Conservation (phyloP, 768 basidiomycete genomes). For the Collybia nuda region DNA sequence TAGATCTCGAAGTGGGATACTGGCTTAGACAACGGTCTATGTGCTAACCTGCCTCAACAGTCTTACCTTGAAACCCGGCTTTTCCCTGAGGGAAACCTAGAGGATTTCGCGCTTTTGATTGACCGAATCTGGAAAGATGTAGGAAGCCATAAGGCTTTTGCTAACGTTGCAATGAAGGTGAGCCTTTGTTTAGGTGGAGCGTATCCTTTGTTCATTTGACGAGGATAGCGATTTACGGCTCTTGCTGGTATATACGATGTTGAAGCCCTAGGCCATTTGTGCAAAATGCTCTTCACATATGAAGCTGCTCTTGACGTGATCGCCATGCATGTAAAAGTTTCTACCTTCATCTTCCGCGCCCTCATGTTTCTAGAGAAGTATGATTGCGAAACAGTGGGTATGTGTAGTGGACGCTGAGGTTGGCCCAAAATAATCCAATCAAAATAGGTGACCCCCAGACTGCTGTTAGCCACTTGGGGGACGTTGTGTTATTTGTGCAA, state of each 20-base stretch:
- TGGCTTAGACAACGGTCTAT: slow-evolving; percentile 2
- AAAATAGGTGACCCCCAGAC: slow-evolving; percentile 78
- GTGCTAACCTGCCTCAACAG: slow-evolving; percentile 27
- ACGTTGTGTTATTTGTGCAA: slow-evolving; percentile 77
- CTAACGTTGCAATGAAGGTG: slow-evolving; percentile 58
- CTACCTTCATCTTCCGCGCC: slow-evolving; percentile 62
- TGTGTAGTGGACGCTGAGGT: slow-evolving; percentile 18
- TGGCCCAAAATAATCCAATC: no score
- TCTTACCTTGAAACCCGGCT: slow-evolving; percentile 60
- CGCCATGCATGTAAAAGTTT: slow-evolving; percentile 64
- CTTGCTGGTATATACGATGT: slow-evolving; percentile 56
- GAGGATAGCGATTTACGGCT: slow-evolving; percentile 56
- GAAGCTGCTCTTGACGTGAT: slow-evolving; percentile 66
- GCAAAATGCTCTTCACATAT: slow-evolving; percentile 59
- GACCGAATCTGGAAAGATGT: slow-evolving; percentile 55
- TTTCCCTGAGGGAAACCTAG: slow-evolving; percentile 42
- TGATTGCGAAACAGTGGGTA: slow-evolving; percentile 81
- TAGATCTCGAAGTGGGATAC: slow-evolving; percentile 53
- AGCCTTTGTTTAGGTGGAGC: slow-evolving; percentile 10
- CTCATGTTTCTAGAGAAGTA: slow-evolving; percentile 67
- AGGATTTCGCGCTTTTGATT: slow-evolving; percentile 38
- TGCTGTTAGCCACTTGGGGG: slow-evolving; percentile 74
- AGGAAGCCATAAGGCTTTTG: slow-evolving; percentile 56
- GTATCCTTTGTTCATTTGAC: slow-evolving; percentile 1
- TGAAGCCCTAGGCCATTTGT: slow-evolving; percentile 70